Conservation (phyloP, 2,329 filamentous ascomycete genomes). For the Ceratocystis colombiana region DNA sequence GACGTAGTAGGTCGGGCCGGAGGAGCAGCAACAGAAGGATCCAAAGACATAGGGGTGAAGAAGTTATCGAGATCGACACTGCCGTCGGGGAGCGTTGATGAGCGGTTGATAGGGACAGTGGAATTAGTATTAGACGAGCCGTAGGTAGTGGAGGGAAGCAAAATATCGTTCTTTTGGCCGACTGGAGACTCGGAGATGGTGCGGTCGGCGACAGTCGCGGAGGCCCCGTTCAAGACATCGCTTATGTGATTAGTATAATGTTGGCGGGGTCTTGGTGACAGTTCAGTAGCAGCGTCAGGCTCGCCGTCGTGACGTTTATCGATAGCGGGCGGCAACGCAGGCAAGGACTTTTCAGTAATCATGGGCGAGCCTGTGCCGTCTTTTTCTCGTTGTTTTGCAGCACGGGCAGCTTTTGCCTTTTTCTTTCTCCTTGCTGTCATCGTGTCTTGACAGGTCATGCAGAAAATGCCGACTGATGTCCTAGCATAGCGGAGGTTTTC, state of each 20-base stretch:
- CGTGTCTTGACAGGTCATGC: constrained; percentile 97
- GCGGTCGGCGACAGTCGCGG: constrained; percentile 6
- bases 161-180: constrained; percentile 48
- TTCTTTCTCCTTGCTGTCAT: constrained; percentile 88
- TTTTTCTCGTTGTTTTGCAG: constrained; percentile 53
- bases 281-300: constrained; percentile 57
- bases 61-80: constrained; percentile 55
- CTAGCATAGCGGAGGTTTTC: constrained; percentile 96
- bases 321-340: constrained; percentile 65
- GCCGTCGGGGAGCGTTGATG: constrained; percentile 46
- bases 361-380: constrained; percentile 46
- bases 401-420: constrained; percentile 56
- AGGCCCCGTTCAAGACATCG: constrained; percentile 31
- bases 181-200: constrained; percentile 16
- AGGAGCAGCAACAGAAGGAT: constrained; percentile 50
- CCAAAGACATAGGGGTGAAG: constrained; percentile 65
- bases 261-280: constrained; percentile 52
- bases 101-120: constrained; percentile 49
- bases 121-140: constrained; percentile 58
- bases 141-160: constrained; percentile 66
- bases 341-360: constrained; percentile 83
- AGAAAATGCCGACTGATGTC: constrained; percentile 97
- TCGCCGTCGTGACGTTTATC: constrained; percentile 41
- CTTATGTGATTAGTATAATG: constrained; percentile 9
- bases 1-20: constrained; percentile 39